These are phyloP conservation scores for Cyclostephanos invisitatus DNA, from an alignment of 108 stramenopile genomes.

Conservation along the genomic window DNA sequence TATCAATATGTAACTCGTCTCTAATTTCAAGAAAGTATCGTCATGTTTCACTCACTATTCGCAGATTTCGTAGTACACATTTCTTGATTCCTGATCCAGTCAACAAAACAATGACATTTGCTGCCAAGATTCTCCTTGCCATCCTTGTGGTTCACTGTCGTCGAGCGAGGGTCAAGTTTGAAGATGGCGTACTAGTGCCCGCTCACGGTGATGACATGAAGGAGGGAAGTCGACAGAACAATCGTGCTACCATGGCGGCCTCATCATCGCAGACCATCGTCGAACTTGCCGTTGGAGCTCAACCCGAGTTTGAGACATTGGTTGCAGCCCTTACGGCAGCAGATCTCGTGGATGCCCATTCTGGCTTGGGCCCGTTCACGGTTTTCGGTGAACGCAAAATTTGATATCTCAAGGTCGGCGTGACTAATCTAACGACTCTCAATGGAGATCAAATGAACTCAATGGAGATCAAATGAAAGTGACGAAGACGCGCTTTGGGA, in stretches of 20 bases:
- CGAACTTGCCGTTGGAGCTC: not conserved
- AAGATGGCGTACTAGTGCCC: not conserved
- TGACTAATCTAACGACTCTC: not conserved
- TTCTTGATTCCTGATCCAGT: no score
- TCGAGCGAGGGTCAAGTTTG: not conserved
- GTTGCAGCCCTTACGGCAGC: not conserved
- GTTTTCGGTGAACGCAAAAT: not conserved
- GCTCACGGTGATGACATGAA: not conserved
- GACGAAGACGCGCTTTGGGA: not conserved
- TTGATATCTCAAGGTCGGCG: not conserved
- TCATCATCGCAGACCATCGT: not conserved
- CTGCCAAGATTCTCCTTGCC: not conserved
- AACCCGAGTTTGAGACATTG: not conserved
- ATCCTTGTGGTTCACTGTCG: not conserved
- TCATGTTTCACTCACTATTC: no score
- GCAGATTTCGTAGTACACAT: no score
- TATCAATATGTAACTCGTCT: no score
- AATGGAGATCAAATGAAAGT: not conserved
- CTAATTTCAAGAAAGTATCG: no score
- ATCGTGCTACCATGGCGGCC: not conserved
- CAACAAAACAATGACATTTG: not conserved
- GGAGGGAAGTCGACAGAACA: not conserved
- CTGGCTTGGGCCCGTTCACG: not conserved
- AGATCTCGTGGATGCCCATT: not conserved
- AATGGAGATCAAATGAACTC: no score